Base-by-base conservation (phyloP, 352 stramenopile genomes). In the Globisporangium iwayamae region DNA sequence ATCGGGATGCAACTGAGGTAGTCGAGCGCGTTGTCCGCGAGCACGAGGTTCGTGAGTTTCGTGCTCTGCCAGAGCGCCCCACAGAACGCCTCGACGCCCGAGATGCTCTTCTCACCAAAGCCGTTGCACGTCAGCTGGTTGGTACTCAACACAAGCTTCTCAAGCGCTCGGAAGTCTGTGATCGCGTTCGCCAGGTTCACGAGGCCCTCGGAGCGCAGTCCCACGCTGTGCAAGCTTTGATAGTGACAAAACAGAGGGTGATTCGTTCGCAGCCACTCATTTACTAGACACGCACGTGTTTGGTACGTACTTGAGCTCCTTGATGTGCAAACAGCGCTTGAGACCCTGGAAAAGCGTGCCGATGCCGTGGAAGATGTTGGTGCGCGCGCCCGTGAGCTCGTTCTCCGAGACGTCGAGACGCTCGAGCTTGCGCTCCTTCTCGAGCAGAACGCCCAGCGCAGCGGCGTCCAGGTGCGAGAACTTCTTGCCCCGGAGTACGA, bases 391-490 rank as follows among this genome's bases (percentile, higher is more conserved):
- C 9, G 80, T 91, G 30, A 93, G 65, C 3, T 28, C 58, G 58
- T 88, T 93, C 0, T 73, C 51, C 0, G 79, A 87, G 34, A 91
- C 41, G 59, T 93, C 77, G 2, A 91, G 28, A 3, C 57, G 61
- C 45, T 85, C 70, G 3, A 86, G 20, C 43, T 89, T 85, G 38
- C 78, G 75, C 25, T 86, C 75, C 2, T 74, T 71, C 38, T 83
- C 72, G 10, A 90, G 20, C 5, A 93, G 60, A 0, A 79, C 55
- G 0, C 79, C 84, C 10, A 91, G 78, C 22, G 67, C 81, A 41
- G 74, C 80, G 0, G 78, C 77, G 57, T 91, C 84, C 22, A 91
- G 53, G 45, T 91, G 79, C n/a, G 79, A 85, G 62, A 72, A 83
- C 4, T 65, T 71, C 3, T 74, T 72, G 3, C 60, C 61, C 0